Evolutionary conservation across 2,329 filamentous ascomycete genomes (phyloP).

Genomic region (Chaetomiaceae sp.): DNA sequence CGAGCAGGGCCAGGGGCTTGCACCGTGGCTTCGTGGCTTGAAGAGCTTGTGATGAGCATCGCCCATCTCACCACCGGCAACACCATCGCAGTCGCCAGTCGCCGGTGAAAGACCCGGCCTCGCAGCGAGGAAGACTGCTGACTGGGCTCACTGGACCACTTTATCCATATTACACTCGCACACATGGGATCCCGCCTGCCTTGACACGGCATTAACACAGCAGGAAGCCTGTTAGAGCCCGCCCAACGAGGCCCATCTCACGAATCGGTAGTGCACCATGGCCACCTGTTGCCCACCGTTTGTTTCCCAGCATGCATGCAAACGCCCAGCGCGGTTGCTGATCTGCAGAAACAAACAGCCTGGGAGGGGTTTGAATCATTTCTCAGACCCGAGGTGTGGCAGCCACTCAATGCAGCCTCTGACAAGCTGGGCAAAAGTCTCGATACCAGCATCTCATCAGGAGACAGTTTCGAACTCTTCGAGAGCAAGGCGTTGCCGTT

Average conservation of each 20-base stretch:
- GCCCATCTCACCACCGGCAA: too few species aligned
- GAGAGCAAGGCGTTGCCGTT: too few species aligned
- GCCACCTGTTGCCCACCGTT: background rate
- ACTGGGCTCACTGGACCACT: background rate
- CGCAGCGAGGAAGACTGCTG: background rate
- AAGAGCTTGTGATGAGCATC: background rate
- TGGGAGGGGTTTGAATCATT: constrained; percentile 16
- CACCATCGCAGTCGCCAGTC: too few species aligned
- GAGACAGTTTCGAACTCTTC: background rate
- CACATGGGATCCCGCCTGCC: background rate
- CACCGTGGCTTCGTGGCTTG: background rate
- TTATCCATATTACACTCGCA: constrained; percentile 1
- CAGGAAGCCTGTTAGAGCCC: too few species aligned
- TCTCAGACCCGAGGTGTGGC: constrained; percentile 13
- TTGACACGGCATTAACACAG: constrained; percentile 1
- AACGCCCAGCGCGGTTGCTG: constrained; percentile 3
- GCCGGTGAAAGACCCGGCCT: too few species aligned
- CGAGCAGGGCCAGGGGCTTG: too few species aligned
- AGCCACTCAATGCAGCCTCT: constrained; percentile 23
- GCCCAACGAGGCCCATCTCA: too few species aligned
- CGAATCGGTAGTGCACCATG: background rate
- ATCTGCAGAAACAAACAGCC: constrained; percentile 21
- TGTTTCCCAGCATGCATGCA: constrained; percentile 6
- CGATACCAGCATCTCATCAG: background rate
- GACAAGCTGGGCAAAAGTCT: background rate